These are phyloP conservation scores for Isabelozyma pseudorhagii DNA, from an alignment of 805 yeast species.

Conservation along the genomic window DNA sequence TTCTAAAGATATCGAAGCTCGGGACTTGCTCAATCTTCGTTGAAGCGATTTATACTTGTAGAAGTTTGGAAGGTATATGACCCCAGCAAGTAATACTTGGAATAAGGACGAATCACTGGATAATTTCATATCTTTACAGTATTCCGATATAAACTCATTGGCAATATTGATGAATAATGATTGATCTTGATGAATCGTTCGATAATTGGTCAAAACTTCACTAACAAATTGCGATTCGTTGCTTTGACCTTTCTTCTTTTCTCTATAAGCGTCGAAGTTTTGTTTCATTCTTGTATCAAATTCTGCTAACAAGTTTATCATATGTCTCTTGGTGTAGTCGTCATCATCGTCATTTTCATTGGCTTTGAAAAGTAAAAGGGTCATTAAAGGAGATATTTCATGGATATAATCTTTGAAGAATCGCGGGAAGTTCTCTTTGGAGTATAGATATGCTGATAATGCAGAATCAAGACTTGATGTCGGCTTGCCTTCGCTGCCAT, in stretches of 20 bases:
- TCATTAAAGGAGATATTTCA: constrained; percentile 35
- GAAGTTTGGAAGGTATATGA: constrained; percentile 39
- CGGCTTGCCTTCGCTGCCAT: background rate
- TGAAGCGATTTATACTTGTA: constrained; percentile 39
- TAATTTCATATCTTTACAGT: constrained; percentile 32
- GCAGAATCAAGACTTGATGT: constrained; percentile 19
- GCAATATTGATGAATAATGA: constrained; percentile 33
- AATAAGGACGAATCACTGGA: constrained; percentile 40
- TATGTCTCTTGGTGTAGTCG: constrained; percentile 12
- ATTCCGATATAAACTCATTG: constrained; percentile 38
- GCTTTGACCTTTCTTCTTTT: constrained; percentile 5
- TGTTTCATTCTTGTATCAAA: constrained; percentile 21
- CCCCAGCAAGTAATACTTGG: constrained; percentile 39
- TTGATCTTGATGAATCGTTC: constrained; percentile 21
- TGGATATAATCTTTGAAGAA: constrained; percentile 28
- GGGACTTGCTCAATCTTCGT: constrained; percentile 15
- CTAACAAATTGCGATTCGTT: constrained; percentile 22
- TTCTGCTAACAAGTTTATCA: constrained; percentile 15
- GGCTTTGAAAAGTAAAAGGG: constrained; percentile 17
- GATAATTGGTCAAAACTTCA: constrained; percentile 25
- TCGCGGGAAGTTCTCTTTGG: constrained; percentile 32
- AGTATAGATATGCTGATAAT: constrained; percentile 32
- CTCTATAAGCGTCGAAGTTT: constrained; percentile 11
- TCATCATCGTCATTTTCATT: constrained; percentile 6
- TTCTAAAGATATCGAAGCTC: too few relatives aligned